Percentiles rank a stretch among this genome's conserved stretches.
Conservation (phyloP, 2,329 filamentous ascomycete species). For the Aspergillus novoparasiticus region DNA sequence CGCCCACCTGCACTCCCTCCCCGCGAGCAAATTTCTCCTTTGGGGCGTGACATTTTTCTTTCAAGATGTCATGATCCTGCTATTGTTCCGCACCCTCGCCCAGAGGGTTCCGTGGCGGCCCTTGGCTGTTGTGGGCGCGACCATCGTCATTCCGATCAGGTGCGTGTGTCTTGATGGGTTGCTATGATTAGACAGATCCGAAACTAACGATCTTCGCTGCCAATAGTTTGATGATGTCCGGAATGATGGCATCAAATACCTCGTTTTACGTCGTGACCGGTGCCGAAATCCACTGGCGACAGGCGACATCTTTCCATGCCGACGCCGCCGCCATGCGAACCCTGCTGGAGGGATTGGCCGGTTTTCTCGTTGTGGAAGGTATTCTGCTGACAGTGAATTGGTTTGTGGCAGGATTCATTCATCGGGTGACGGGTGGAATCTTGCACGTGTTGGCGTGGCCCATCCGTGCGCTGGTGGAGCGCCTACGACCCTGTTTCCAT, state of each 20-base stretch:
- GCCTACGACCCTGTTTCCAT: slow-evolving; percentile 12
- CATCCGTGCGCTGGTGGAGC: slow-evolving; percentile 18
- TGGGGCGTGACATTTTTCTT: slow-evolving; percentile 35
- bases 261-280: slow-evolving; percentile 39
- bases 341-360: slow-evolving; percentile 35
- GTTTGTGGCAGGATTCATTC: slow-evolving; percentile 28
- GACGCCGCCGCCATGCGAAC: slow-evolving; percentile 38
- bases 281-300: slow-evolving; percentile 41
- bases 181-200: not conserved
- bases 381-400: slow-evolving; percentile 29
- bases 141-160: slow-evolving; percentile 32
- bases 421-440: slow-evolving; percentile 29
- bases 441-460: slow-evolving; percentile 28
- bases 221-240: slow-evolving; percentile 32
- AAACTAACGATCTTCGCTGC: not conserved
- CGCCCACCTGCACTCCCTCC: slow-evolving; percentile 30
- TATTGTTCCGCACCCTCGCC: slow-evolving; percentile 26
- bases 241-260: slow-evolving; percentile 36
- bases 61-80: slow-evolving; percentile 31
- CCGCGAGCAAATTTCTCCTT: slow-evolving; percentile 23
- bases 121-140: slow-evolving; percentile 21
- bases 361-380: slow-evolving; percentile 34
- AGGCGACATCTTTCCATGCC: slow-evolving; percentile 34
- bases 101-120: slow-evolving; percentile 26
- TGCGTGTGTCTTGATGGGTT: slow-evolving; percentile 16